Evolutionary conservation across 306 rosid species (phyloP).

Genomic region (Ormosia semicastrata): DNA sequence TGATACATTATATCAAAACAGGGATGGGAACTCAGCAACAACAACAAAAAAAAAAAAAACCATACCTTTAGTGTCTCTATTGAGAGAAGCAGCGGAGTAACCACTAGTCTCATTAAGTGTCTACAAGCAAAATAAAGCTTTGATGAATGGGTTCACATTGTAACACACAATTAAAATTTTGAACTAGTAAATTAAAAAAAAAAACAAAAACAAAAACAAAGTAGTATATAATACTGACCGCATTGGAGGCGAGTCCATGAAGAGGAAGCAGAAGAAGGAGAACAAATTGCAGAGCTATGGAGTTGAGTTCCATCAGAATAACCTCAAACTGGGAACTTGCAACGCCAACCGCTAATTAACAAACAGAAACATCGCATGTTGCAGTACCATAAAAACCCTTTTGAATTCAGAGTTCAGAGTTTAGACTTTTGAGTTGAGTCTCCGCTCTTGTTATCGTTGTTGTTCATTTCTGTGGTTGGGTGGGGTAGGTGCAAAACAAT

Average conservation of each 20-base stretch:
- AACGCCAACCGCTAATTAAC: not conserved
- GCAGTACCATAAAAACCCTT: not conserved
- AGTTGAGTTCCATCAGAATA: constrained; percentile 5
- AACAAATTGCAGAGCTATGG: constrained; percentile 1
- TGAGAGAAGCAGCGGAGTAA: constrained; percentile 23
- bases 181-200: not conserved
- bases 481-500: not conserved
- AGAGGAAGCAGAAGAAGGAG: constrained; percentile 23
- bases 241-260: constrained; percentile 29
- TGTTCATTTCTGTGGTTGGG: not conserved
- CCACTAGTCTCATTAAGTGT: constrained; percentile 41
- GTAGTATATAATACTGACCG: constrained; percentile 4
- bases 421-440: not conserved
- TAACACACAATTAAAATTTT: not conserved
- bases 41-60: not conserved
- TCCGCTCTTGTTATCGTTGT: not conserved
- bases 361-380: not conserved
- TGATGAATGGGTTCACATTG: not conserved
- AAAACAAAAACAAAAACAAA: not conserved
- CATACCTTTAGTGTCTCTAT: constrained; percentile 20
- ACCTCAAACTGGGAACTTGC: not conserved
- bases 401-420: not conserved
- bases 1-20: not conserved
- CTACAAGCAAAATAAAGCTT: constrained; percentile 24
- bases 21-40: no score